Base-by-base conservation (phyloP, 805 yeast species). In the Candida sanyiensis region DNA sequence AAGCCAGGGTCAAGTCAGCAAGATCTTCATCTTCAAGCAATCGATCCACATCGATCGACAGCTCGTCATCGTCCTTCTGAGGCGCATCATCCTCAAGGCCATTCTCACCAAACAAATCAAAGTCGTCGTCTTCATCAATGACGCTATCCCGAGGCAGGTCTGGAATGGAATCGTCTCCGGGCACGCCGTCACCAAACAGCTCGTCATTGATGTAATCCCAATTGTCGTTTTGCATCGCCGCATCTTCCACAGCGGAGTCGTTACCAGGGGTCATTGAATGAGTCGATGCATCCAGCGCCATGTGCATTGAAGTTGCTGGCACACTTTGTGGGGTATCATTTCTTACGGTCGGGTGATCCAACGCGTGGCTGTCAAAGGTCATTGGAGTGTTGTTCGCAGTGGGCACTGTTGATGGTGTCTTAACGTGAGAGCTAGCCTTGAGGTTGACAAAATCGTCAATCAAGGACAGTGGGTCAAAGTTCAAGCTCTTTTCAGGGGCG, bases 401-500 rank as follows among this genome's bases (percentile, higher is more conserved):
- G 5, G 58, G 57, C 0, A 40, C 44, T n/a, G 45, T 43, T 4
- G 56, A 51, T 7, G 68, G 67, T 1, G 67, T 61, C 37, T 65
- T 59, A 19, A 58, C 56, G 3, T 64, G 61, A 5, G 69, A 61
- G 5, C 67, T 59, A 18, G 65, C 62, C 40, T 57, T 62, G 31
- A 66, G 46, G 22, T 59, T 62, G 10, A 62, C 62, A 42, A 66
- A 66, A 40, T 62, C 66, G 37, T 64, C 67, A 33, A 66, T 61
- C 27, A 64, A 43, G 29, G 62, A 60, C 24, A 66, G 49, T 9
- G 68, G 61, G 30, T 59, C 64, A 13, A 17, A 4, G 40, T 22
- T 15, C 50, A 41, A 10, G 45, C 8, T 19, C 29, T 9, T 16
- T 11, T 7, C 18, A 15, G 3, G 21, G 5, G 5, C 35, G 29